Percentiles rank a stretch among this genome's conserved stretches.
Evolutionary conservation across 805 yeast genomes (phyloP).

Genomic region (Ogataea ganodermae): DNA sequence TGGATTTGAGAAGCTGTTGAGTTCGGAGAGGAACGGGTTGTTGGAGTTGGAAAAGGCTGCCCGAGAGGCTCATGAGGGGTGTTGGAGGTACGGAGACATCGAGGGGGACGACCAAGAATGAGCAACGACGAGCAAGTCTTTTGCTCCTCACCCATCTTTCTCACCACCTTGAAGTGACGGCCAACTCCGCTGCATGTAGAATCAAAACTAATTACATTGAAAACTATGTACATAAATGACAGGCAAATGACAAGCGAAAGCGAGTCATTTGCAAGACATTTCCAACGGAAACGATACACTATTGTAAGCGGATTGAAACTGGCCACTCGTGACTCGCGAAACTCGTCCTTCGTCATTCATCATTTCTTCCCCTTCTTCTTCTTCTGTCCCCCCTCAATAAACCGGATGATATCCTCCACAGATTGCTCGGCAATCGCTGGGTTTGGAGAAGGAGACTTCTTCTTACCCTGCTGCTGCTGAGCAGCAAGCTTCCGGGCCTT

Average conservation of each 20-base stretch:
- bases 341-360: conserved; percentile 4
- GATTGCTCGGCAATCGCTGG: conserved; percentile 64
- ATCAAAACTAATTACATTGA: neutral
- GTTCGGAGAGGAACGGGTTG: conserved; percentile 42
- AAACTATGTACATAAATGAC: conserved; percentile 13
- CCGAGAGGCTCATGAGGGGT: conserved; percentile 53
- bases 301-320: no score
- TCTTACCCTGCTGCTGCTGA: conserved; percentile 27
- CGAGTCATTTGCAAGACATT: no score
- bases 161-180: no score
- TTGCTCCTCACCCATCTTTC: neutral
- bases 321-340: neutral
- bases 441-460: conserved; percentile 40
- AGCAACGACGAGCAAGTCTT: neutral
- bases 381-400: conserved; percentile 61
- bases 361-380: conserved; percentile 30
- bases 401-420: conserved; percentile 70
- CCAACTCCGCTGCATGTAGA: no score
- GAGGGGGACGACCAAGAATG: conserved; percentile 53
- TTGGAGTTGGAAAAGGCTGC: conserved; percentile 50
- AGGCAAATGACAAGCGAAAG: neutral
- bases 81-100: conserved; percentile 79
- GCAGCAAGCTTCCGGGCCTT: conserved; percentile 25
- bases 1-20: conserved; percentile 39
- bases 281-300: no score